Evolutionary conservation across 768 basidiomycete genomes (phyloP).

Genomic region (Boletus tomentosulus): DNA sequence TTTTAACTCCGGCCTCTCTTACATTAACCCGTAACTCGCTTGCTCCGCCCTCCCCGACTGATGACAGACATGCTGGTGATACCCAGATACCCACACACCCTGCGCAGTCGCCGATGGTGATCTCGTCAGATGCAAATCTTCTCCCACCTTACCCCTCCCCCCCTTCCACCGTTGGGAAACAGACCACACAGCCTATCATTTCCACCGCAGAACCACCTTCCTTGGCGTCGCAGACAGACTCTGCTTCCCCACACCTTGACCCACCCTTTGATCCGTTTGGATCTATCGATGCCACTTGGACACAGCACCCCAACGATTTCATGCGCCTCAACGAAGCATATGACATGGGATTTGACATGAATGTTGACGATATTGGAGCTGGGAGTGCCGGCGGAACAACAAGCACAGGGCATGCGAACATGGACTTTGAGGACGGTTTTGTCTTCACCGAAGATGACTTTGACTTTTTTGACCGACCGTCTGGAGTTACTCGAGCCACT

Average conservation of each 20-base stretch:
- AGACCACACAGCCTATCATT: constrained; percentile 3
- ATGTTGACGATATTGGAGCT: constrained; percentile 33
- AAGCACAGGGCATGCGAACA: constrained; percentile 26
- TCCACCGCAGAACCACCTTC: constrained; percentile 1
- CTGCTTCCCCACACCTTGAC: constrained; percentile 18
- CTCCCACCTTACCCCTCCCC: constrained; percentile 53
- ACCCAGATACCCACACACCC: constrained; percentile 17
- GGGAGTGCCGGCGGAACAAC: constrained; percentile 24
- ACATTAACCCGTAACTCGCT: constrained; percentile 14
- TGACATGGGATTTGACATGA: constrained; percentile 49
- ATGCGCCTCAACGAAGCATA: constrained; percentile 36
- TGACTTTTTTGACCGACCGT: constrained; percentile 74
- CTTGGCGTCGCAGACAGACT: constrained; percentile 10
- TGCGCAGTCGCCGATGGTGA: constrained; percentile 8
- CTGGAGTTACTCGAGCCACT: constrained; percentile 23
- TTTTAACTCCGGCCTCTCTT: constrained; percentile 8
- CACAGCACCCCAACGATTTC: constrained; percentile 32
- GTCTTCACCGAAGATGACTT: constrained; percentile 78
- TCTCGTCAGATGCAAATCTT: constrained; percentile 19
- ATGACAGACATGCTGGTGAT: constrained; percentile 14
- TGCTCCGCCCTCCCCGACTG: constrained; percentile 6
- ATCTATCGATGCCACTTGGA: constrained; percentile 39
- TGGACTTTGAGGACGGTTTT: constrained; percentile 60
- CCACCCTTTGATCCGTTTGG: constrained; percentile 43
- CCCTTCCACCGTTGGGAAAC: constrained; percentile 41